Base-by-base conservation (phyloP, 352 stramenopile species). In the Phytophthora rubi region DNA sequence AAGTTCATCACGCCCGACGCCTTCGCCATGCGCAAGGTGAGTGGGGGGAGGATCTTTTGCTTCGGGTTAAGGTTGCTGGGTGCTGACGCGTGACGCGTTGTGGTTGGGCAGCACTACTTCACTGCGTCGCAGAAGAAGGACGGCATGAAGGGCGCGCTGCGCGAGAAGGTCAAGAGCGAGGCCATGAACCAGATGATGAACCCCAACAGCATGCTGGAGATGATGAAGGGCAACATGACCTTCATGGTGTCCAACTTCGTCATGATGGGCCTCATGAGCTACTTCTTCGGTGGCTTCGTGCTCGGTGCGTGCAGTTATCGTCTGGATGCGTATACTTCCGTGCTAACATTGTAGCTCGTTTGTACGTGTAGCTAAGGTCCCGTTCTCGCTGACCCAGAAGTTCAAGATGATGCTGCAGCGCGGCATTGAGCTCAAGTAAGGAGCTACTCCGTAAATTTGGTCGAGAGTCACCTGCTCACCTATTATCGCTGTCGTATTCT, bases 171-270 rank as follows among this genome's bases (percentile, higher is more conserved):
- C 53, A 92, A 96, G 76, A 97, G 86, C 73, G 87, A 95, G 59
- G 84, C 84, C 26, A 95, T 92, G 82, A 96, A 97, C 78, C 93
- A 98, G 75, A 98, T 99, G 88, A 92, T 97, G 81, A 98, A 98
- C 75, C 95, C 97, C 35, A 95, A 97, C 73, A 92, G 85, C 55
- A 99, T 99, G 96, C 95, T 99, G 65, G 96, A 98, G 74, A 98
- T 98, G 86, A 98, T 99, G 94, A 99, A 99, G 83, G 96, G 97
- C 65, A 98, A 99, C 76, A 99, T 99, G 91, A 97, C 94, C 13
- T 99, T 99, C 65, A 99, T 99, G 94, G 91, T 99, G 18, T 98
- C 98, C 71, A 99, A 99, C 81, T 99, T 99, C 82, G 95, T 99
- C 71, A 99, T 99, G 97, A 99, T 99, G 97, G 95, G 97, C 30